Evolutionary conservation across 805 yeast genomes (phyloP).

Genomic region (Candida namnaoensis): DNA sequence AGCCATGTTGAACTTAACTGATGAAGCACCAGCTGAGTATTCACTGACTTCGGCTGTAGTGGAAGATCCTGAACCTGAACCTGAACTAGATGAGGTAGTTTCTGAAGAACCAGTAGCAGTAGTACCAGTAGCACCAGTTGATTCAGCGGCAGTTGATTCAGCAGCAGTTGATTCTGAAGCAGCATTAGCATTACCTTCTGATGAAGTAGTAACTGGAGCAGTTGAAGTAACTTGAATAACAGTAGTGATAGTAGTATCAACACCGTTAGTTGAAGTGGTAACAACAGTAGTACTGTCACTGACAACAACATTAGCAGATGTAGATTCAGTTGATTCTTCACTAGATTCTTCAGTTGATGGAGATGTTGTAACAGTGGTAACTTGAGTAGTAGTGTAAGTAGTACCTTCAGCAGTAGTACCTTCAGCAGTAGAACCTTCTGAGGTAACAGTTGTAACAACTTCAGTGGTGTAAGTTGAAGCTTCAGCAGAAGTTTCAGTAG

Average conservation of each 20-base stretch:
- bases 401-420: not conserved
- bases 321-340: no score
- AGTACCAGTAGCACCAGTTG: no score
- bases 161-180: not conserved
- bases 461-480: not conserved
- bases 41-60: no score
- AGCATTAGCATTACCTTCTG: not conserved
- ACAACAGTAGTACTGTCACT: constrained; percentile 8
- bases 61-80: not conserved
- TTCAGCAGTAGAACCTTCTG: not conserved
- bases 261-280: constrained; percentile 5
- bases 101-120: no score
- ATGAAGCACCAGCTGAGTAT: not conserved
- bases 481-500: not conserved
- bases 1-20: not conserved
- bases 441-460: not conserved
- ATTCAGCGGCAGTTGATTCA: no score
- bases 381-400: not conserved
- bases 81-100: no score
- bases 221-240: constrained; percentile 1
- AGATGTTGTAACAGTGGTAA: not conserved
- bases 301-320: not conserved
- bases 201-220: constrained; percentile 17
- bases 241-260: constrained; percentile 5
- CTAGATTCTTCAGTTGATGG: no score